A percentile compares a stretch with the other conserved stretches of the same genome.
Evolutionary conservation across 148 eudicot genomes (phyloP).

Genomic region (Rhododendron mucronatum): DNA sequence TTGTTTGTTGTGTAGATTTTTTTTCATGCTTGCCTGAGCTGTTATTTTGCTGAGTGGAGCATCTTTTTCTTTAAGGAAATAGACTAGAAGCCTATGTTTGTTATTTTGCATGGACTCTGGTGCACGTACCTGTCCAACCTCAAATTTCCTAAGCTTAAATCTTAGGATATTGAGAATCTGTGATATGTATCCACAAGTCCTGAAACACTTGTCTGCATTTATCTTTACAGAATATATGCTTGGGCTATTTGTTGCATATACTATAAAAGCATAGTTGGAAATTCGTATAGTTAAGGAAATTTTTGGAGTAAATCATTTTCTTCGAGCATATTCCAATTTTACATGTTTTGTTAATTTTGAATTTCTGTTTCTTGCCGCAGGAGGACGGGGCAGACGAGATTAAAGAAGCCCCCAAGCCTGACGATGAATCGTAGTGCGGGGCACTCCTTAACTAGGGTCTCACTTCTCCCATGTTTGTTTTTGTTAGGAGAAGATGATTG

Average conservation of each 20-base stretch:
- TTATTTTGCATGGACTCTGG: not conserved
- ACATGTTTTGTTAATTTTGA: not conserved
- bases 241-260: not conserved
- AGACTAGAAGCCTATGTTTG: not conserved
- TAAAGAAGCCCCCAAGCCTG: constrained; percentile 57
- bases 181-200: not conserved
- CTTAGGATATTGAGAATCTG: not conserved
- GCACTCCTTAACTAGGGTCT: not conserved
- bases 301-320: not conserved
- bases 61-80: not conserved
- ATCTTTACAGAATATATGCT: not conserved
- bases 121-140: not conserved
- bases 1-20: not conserved
- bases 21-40: not conserved
- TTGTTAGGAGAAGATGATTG: constrained; percentile 27
- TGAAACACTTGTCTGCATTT: not conserved
- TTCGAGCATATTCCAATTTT: not conserved
- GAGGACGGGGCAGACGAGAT: constrained; percentile 59
- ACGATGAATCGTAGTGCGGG: constrained; percentile 23
- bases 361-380: constrained; percentile 19
- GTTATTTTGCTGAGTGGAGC: not conserved
- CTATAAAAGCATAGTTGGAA: not conserved
- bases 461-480: not conserved
- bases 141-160: not conserved
- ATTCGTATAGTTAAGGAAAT: not conserved